Evolutionary conservation across 2,329 filamentous ascomycete species (phyloP), one percentile per base, ranked within the genome.

Genomic region (Coniella vitis): DNA sequence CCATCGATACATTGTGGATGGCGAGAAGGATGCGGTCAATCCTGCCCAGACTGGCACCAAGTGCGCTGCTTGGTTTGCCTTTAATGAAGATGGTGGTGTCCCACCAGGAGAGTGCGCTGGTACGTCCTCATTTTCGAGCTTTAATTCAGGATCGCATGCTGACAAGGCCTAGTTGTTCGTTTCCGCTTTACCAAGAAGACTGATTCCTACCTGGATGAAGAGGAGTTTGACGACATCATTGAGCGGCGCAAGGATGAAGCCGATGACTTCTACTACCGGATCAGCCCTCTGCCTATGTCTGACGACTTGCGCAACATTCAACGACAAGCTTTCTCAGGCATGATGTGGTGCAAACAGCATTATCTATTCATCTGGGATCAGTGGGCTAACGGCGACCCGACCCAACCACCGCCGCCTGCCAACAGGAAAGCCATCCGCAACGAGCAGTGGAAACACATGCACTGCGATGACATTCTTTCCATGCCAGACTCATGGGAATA

Each of bases 401-500:
- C 76, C 41, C 88, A 90, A 73, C 89, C 90, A 38, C 87, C 91
- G 29, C 93, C 93, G 21, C 91, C 91, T 1, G 74, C 85, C 1
- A 77, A 79, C 35, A 79, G 91, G 48, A 95, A 93, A 65, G 75
- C 79, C 3, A 78, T 97, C 49, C 83, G 91, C 53, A 97, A 97
- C 63, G 72, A 80, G 34, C 82, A 94, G 54, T 97, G 93, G 93
- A 94, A 87, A 62, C 91, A 97, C 66, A 83, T 97, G 76, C 79
- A 96, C 66, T 81, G 95, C 58, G 93, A 97, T 57, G 91, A 97
- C 63, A 90, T 97, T 54, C 67, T 97, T 31, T 96, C 91, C 1
- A 96, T 97, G 91, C 93, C 91, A 1, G 91, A 97, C 65, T 95
- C 90, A 0, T 97, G 91, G 91, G 91, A 97, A 62, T 97, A 97